Conservation (phyloP, 768 basidiomycete species). For the Pisolithus sp. region DNA sequence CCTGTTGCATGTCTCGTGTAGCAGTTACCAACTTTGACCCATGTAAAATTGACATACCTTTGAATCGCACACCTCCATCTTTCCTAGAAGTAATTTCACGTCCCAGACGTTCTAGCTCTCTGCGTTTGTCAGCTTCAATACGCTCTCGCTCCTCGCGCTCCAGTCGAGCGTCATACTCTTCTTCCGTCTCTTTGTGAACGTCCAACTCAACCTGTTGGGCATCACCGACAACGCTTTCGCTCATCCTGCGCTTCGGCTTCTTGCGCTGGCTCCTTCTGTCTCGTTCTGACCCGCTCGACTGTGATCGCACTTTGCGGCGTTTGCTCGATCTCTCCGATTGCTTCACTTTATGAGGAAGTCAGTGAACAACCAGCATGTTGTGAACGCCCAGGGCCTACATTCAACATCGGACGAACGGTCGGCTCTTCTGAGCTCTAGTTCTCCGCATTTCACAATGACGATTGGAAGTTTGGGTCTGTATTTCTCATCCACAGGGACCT, state of each 20-base stretch:
- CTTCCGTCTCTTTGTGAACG: conserved; percentile 50
- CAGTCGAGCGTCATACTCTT: conserved; percentile 64
- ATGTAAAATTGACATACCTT: conserved; percentile 36
- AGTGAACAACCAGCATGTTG: neutral
- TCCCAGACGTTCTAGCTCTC: conserved; percentile 45
- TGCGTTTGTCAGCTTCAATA: conserved; percentile 38
- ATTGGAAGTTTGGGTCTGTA: conserved; percentile 67
- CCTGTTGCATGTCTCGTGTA: conserved; percentile 27
- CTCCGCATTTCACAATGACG: conserved; percentile 71
- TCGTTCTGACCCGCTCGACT: conserved; percentile 24
- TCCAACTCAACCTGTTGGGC: conserved; percentile 1
- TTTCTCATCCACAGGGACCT: conserved; percentile 67
- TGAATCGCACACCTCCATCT: conserved; percentile 53
- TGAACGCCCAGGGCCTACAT: conserved; percentile 7
- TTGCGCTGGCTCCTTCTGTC: conserved; percentile 17
- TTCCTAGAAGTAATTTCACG: conserved; percentile 25
- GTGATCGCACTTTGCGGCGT: conserved; percentile 16
- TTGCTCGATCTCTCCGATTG: conserved; percentile 12
- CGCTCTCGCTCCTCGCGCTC: conserved; percentile 64
- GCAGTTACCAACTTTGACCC: neutral
- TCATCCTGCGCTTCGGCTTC: conserved; percentile 19
- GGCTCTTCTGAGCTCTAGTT: conserved; percentile 60
- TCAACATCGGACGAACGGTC: conserved; percentile 7
- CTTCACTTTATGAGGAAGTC: conserved; percentile 2
- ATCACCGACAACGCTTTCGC: conserved; percentile 2